Base-by-base conservation (phyloP, 768 basidiomycete genomes). In the Russula brevipes region DNA sequence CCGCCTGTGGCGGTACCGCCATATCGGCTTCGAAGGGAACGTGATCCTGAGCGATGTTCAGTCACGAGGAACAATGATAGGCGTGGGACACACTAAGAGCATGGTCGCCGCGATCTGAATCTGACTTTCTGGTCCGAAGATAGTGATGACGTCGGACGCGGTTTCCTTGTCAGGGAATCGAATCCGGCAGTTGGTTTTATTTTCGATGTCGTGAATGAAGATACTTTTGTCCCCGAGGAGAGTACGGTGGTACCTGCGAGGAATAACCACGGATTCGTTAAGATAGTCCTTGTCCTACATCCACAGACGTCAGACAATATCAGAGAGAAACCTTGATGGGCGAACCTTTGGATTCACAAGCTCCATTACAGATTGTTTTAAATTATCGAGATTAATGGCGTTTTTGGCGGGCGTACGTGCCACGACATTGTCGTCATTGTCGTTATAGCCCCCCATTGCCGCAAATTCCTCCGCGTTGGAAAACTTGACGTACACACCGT, bases 401-500 rank as follows among this genome's bases (percentile, higher is more conserved):
- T 99, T 99, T 82, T 99, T 99, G 41, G 94, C 93, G 7, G 96
- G 96, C 2, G 96, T 99, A 55, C 96, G 83, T n/a, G 95, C 96
- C 46, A 99, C 85, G 54, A 99, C 96, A 71, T 99, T 99, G 76
- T 99, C 96, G 71, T 98, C 96, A 73, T 96, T 97, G 73, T 98
- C 94, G 70, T 89, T 86, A 73, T 96, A 96, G 5, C 95, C 96
- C 33, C 96, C 96, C 66, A 95, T 81, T 12, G 89, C 85, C 42
- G 94, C 94, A 74, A 95, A 97, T 73, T 98, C 96, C 69, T 98
- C 96, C 11, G 93, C 93, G 73, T 98, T 98, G 30, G 92, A 93
- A 71, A 98, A 99, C 76, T 98, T 98, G 75, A 99, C 96, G 76
- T 98, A 98, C 24, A 98, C 96, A n/a, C 96, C 96, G 68, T 89